These are phyloP conservation scores for Verticillium dahliae DNA, from an alignment of 2,329 filamentous ascomycete genomes.

Conservation along the genomic window DNA sequence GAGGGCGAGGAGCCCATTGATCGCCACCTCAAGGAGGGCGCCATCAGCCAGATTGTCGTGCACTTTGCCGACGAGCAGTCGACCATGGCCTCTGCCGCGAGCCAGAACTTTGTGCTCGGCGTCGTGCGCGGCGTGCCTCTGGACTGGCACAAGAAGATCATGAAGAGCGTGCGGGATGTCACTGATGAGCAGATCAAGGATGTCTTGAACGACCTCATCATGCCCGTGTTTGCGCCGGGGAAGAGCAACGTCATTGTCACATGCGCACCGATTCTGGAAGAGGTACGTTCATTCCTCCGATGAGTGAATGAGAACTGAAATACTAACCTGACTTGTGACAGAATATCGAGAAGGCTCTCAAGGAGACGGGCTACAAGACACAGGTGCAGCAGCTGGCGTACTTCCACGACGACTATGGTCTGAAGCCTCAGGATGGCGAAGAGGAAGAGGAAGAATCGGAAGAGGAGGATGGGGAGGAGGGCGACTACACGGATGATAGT, in stretches of 20 bases:
- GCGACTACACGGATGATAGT: slow-evolving; percentile 24
- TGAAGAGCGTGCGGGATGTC: slow-evolving; percentile 72
- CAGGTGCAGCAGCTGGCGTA: slow-evolving; percentile 66
- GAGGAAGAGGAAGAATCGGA: slow-evolving; percentile 54
- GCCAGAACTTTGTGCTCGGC: slow-evolving; percentile 74
- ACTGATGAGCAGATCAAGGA: slow-evolving; percentile 68
- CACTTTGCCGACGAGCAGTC: slow-evolving; percentile 81
- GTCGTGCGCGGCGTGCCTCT: slow-evolving; percentile 71
- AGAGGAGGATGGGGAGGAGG: slow-evolving; percentile 44
- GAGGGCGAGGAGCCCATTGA: slow-evolving; percentile 69
- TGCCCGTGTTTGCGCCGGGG: slow-evolving; percentile 73
- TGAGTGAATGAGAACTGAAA: not conserved
- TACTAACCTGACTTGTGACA: slow-evolving; percentile 25
- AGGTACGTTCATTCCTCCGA: slow-evolving; percentile 50
- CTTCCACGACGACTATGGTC: slow-evolving; percentile 86
- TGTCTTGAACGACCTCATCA: slow-evolving; percentile 66
- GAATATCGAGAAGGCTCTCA: slow-evolving; percentile 71
- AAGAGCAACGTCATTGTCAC: slow-evolving; percentile 83
- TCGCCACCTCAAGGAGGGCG: slow-evolving; percentile 76
- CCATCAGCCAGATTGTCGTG: slow-evolving; percentile 84
- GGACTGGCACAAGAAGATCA: slow-evolving; percentile 70
- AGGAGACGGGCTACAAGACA: slow-evolving; percentile 70
- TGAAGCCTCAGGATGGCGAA: slow-evolving; percentile 56
- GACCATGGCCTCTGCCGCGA: slow-evolving; percentile 75
- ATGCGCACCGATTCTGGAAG: slow-evolving; percentile 76